Percentiles rank a stretch among this genome's conserved stretches.
These are phyloP conservation scores for Beauveria scarabaeidicola DNA, from an alignment of 2,329 filamentous ascomycete genomes.

Conservation along the genomic window DNA sequence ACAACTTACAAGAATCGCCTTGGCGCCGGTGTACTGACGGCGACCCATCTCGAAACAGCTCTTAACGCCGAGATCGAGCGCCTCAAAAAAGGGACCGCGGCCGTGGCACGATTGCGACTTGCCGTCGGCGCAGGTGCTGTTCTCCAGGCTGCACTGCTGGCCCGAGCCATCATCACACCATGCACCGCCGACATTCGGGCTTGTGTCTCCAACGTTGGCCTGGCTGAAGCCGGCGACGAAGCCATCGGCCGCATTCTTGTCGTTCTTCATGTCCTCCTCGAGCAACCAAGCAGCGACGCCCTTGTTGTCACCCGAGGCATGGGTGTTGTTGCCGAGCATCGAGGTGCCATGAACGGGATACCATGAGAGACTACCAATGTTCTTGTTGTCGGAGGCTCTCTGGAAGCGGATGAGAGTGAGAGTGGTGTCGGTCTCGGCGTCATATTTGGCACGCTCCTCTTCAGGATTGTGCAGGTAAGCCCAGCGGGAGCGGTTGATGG, in stretches of 20 bases:
- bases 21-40: constrained; percentile 59
- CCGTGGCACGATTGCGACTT: constrained; percentile 64
- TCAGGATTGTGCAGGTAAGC: constrained; percentile 81
- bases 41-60: constrained; percentile 70
- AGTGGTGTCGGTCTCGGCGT: constrained; percentile 41
- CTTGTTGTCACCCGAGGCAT: constrained; percentile 90
- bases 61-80: constrained; percentile 61
- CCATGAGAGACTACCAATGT: constrained; percentile 78
- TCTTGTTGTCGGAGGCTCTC: constrained; percentile 64
- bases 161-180: constrained; percentile 83
- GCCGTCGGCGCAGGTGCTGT: constrained; percentile 72
- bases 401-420: constrained; percentile 75
- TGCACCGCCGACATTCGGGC: constrained; percentile 78
- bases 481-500: constrained; percentile 82
- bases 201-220: constrained; percentile 83
- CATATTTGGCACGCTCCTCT: constrained; percentile 63
- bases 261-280: constrained; percentile 57
- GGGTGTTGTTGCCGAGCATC: constrained; percentile 83
- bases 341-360: constrained; percentile 90
- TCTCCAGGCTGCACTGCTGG: constrained; percentile 62
- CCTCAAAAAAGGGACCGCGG: constrained; percentile 59
- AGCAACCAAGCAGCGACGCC: constrained; percentile 82
- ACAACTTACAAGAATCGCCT: constrained; percentile 29
- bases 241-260: constrained; percentile 47
- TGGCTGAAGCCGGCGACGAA: constrained; percentile 93